Percentiles rank a stretch among this genome's conserved stretches.
phyloP scores from a whole-genome alignment of 306 rosid genomes.

The Senna siamea region DNA sequence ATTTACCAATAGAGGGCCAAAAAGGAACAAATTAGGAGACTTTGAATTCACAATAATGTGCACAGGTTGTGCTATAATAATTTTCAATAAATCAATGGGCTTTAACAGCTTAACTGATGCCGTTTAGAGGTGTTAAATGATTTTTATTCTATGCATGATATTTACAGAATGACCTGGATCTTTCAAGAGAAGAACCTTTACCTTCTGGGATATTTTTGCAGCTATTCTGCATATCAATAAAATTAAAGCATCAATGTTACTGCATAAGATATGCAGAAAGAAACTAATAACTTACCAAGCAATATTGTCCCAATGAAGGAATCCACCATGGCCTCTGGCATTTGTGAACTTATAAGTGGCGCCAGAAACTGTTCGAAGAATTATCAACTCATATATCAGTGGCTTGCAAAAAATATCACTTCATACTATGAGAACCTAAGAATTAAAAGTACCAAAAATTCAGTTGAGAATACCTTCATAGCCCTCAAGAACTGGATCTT shows the following conservation, averaged over 20 bases:
- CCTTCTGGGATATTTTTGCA: neutral
- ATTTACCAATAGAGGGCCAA: neutral
- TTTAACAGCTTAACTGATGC: conserved; percentile 2
- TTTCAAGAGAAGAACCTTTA: neutral
- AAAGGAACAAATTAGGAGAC: neutral
- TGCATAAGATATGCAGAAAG: neutral
- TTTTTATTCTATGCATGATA: neutral
- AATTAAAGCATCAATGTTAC: neutral
- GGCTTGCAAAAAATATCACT: neutral
- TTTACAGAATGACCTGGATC: neutral
- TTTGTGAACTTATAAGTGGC: conserved; percentile 25
- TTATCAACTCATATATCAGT: neutral
- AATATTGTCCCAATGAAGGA: conserved; percentile 25
- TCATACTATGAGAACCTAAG: neutral
- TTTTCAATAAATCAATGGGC: conserved; percentile 22
- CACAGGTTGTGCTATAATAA: neutral
- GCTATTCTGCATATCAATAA: neutral
- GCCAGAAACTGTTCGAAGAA: conserved; percentile 16
- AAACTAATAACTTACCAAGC: neutral
- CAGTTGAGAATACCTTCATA: conserved; percentile 27
- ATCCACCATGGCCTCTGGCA: conserved; percentile 28
- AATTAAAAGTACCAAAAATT: too few relatives aligned
- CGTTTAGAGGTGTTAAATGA: neutral
- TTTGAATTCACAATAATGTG: conserved; percentile 6
- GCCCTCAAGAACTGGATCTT: conserved; percentile 26